Conservation (phyloP, 2,329 filamentous ascomycete species). For the Ophiostoma ulmi region DNA sequence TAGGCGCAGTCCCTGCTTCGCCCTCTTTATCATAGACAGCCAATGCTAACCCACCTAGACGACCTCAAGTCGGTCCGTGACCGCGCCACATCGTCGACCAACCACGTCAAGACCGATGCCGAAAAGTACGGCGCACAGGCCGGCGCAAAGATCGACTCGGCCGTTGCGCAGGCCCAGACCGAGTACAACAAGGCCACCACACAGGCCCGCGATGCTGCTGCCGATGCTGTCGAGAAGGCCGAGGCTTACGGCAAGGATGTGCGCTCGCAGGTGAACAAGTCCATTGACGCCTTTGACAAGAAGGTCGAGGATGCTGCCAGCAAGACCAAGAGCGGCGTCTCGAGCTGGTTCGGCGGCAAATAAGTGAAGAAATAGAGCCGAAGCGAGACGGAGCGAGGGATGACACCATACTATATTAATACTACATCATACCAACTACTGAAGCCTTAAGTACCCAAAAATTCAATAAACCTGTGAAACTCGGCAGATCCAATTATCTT, state of each 20-base stretch:
- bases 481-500: slow-evolving; percentile 13
- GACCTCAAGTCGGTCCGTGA: slow-evolving; percentile 67
- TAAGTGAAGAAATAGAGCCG: slow-evolving; percentile 27
- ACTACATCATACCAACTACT: background rate
- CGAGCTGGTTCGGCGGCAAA: slow-evolving; percentile 76
- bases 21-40: background rate
- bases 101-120: slow-evolving; percentile 61
- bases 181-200: slow-evolving; percentile 39
- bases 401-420: background rate
- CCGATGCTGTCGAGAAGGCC: slow-evolving; percentile 77
- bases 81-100: slow-evolving; percentile 59
- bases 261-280: slow-evolving; percentile 56
- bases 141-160: slow-evolving; percentile 62
- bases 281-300: slow-evolving; percentile 77
- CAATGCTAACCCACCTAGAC: slow-evolving; percentile 45
- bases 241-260: slow-evolving; percentile 60
- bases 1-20: slow-evolving; percentile 41
- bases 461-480: background rate
- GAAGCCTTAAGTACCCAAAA: background rate
- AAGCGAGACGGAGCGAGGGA: background rate
- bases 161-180: slow-evolving; percentile 62
- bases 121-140: slow-evolving; percentile 57
- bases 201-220: slow-evolving; percentile 63
- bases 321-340: slow-evolving; percentile 79
- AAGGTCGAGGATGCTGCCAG: slow-evolving; percentile 72